Base-by-base conservation (phyloP, 2,329 filamentous ascomycete species). In the Cadophora sp. region DNA sequence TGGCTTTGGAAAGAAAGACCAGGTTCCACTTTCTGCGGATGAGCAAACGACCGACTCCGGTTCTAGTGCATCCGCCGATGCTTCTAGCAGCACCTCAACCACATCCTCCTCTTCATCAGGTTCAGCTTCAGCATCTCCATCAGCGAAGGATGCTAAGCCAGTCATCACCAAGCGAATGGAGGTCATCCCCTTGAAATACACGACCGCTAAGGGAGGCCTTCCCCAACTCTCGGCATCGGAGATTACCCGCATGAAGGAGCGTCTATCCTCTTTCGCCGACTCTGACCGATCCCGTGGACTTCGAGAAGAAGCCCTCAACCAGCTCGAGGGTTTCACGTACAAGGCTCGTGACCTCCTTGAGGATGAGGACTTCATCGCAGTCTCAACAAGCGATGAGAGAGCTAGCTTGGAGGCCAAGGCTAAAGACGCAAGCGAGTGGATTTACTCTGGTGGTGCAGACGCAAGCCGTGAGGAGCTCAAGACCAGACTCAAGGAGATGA, bases 241-340 rank as follows among this genome's bases (percentile, higher is more conserved):
- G 48, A 69, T 77, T 8, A 70, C 64, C 14, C 71, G 75, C 39
- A 78, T 77, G 74, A 78, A 76, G 66, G 86, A 91, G 72, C 90
- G 93, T 53, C 86, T 99, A 51, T 85, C 89, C 74, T 90, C 93
- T 4, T 98, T 99, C 74, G 93, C 96, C 72, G 84, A 87, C 30
- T 97, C 95, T 2, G 96, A 99, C 79, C 87, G 86, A 72, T 88
- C 91, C 33, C 91, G 94, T 60, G 81, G 89, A 43, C 83, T 89
- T 66, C 89, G 94, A 39, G 94, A 97, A 77, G 95, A 97, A 78
- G 88, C 92, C 0, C 83, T 97, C 66, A 99, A 98, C 80, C 91
- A 92, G 71, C 87, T 99, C n/a, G 96, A 99, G 80, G 90, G 87
- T 14, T 98, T 91, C 79, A 97, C 95, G 16, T 99, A 99, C 83